A percentile compares a stretch with the other conserved stretches of the same genome.
Evolutionary conservation across 495 filamentous ascomycete genomes (phyloP).

Genomic region (Lasiosphaeris hirsuta): DNA sequence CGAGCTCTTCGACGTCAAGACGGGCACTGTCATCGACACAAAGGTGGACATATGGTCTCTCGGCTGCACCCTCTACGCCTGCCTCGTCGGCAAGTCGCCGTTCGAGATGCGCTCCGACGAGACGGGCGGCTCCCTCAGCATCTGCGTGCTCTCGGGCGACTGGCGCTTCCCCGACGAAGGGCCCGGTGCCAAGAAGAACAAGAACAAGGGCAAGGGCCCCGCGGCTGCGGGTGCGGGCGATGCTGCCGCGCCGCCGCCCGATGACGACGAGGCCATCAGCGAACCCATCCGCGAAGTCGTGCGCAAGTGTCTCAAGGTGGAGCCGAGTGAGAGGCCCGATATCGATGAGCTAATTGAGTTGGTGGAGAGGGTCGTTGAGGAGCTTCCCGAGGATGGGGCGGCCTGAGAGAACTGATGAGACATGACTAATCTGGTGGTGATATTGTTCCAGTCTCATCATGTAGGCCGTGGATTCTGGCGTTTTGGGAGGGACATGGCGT

Average conservation of each 20-base stretch:
- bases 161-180: conserved; percentile 91
- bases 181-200: conserved; percentile 47
- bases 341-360: conserved; percentile 83
- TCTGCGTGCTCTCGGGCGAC: conserved; percentile 87
- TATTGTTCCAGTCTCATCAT: neutral
- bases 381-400: conserved; percentile 67
- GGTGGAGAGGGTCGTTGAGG: conserved; percentile 70
- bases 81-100: conserved; percentile 90
- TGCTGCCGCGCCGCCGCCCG: conserved; percentile 6
- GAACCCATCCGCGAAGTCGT: conserved; percentile 81
- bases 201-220: conserved; percentile 42
- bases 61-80: conserved; percentile 94
- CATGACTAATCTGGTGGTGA: neutral
- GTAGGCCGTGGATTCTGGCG: no score
- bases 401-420: conserved; percentile 13
- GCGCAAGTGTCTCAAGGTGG: conserved; percentile 83
- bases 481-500: no score
- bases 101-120: conserved; percentile 95
- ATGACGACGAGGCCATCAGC: conserved; percentile 52
- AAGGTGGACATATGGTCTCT: conserved; percentile 98
- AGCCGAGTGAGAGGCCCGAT: conserved; percentile 85
- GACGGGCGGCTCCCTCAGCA: conserved; percentile 86
- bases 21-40: conserved; percentile 85
- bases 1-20: conserved; percentile 97
- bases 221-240: conserved; percentile 16